Conservation (phyloP, 139 green algal genomes). For the Coccomyxa sp. region DNA sequence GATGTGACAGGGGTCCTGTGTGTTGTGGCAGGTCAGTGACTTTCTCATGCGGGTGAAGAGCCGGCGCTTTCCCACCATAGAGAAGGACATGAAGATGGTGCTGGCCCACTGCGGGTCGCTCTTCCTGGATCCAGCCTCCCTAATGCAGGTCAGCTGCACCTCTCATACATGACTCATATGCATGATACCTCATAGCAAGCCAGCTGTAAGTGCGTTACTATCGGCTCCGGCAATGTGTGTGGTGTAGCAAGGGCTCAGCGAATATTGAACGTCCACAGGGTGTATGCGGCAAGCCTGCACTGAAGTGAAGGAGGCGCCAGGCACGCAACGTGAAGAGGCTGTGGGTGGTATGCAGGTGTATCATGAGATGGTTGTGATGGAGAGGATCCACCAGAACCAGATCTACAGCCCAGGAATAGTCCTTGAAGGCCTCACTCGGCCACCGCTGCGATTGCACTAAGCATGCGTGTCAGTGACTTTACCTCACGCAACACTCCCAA, state of each 20-base stretch:
- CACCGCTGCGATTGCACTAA: slow-evolving; percentile 25
- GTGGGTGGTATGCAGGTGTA: slow-evolving; percentile 22
- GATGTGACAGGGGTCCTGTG: not conserved
- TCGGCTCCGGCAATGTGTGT: not conserved
- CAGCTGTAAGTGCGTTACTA: not conserved
- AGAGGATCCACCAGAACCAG: slow-evolving; percentile 37
- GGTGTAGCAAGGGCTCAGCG: not conserved
- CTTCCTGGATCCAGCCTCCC: slow-evolving; percentile 54
- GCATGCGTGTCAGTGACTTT: not conserved
- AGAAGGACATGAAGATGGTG: slow-evolving; percentile 75
- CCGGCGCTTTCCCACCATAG: slow-evolving; percentile 64
- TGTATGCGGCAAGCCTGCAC: not conserved
- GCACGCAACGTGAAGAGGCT: not conserved
- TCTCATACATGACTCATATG: not conserved
- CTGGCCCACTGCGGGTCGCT: slow-evolving; percentile 69
- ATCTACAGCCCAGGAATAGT: slow-evolving; percentile 48
- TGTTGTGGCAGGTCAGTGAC: slow-evolving; percentile 46
- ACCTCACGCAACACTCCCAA: too few relatives aligned
- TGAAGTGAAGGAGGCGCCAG: not conserved
- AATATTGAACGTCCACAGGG: not conserved
- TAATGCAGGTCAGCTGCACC: slow-evolving; percentile 29
- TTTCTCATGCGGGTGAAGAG: slow-evolving; percentile 62
- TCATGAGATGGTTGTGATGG: slow-evolving; percentile 62
- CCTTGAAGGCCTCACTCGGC: slow-evolving; percentile 47
- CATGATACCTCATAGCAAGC: not conserved